phyloP scores from a whole-genome alignment of 2,329 filamentous ascomycete species.

The Apiospora aurea region DNA sequence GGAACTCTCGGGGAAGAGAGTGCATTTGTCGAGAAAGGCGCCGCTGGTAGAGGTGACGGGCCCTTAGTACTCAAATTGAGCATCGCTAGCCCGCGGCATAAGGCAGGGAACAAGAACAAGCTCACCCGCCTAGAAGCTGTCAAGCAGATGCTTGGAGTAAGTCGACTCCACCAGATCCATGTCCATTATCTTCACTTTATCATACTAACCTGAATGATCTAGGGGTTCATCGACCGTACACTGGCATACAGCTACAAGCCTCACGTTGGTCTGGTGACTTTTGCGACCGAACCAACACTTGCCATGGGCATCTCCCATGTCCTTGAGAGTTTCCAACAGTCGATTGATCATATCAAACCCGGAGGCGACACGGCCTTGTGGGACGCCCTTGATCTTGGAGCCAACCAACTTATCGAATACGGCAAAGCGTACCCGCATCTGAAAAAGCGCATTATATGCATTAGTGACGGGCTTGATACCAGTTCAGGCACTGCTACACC shows the following conservation, averaged over 20 bases:
- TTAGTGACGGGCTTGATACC: background rate
- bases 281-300: background rate
- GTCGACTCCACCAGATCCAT: background rate
- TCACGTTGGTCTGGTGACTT: background rate
- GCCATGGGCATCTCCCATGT: background rate
- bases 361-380: background rate
- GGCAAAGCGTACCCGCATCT: background rate
- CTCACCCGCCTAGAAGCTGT: background rate
- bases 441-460: background rate
- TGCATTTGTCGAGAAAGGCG: background rate
- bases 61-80: background rate
- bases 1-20: background rate
- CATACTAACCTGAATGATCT: background rate
- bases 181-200: too few species aligned
- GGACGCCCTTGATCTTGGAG: background rate
- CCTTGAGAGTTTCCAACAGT: background rate
- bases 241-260: background rate
- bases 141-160: background rate
- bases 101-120: accelerated
- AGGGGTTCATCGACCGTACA: background rate
- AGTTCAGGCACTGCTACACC: background rate
- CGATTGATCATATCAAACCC: background rate
- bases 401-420: background rate
- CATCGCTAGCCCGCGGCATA: accelerated
- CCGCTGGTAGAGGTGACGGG: accelerated